Conservation (phyloP, 148 eudicot genomes). For the Oxyria digyna region DNA sequence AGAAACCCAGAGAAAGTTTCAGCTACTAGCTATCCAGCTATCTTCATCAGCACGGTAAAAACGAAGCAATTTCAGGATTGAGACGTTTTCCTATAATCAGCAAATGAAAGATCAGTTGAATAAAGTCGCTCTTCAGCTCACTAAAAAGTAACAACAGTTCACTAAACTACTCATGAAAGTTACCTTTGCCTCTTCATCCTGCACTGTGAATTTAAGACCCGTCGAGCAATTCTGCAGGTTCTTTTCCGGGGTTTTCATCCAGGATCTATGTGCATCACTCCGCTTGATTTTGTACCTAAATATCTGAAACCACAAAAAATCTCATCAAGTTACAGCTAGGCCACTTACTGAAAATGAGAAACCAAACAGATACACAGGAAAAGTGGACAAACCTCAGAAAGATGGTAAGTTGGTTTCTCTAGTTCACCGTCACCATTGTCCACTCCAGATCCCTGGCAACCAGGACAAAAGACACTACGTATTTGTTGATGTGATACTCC, state of each 20-base stretch:
- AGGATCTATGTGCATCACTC: constrained; percentile 56
- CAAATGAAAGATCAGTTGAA: background rate
- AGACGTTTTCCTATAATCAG: constrained; percentile 36
- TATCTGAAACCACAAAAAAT: constrained; percentile 29
- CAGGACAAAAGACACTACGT: constrained; percentile 53
- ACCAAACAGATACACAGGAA: background rate
- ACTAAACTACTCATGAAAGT: background rate
- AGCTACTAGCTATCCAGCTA: constrained; percentile 12
- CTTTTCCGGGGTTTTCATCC: constrained; percentile 68
- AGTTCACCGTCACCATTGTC: constrained; percentile 40
- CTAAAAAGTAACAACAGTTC: background rate
- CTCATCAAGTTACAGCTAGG: background rate
- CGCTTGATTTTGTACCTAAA: constrained; percentile 47
- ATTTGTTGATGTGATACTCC: constrained; percentile 22
- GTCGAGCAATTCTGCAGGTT: constrained; percentile 70
- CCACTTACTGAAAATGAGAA: background rate
- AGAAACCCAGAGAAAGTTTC: background rate
- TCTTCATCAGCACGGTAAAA: constrained; percentile 49
- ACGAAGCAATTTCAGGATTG: constrained; percentile 41
- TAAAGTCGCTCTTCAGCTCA: background rate
- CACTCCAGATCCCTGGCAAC: constrained; percentile 82
- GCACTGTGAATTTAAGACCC: constrained; percentile 43
- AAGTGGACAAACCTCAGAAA: constrained; percentile 52
- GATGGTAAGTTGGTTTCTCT: constrained; percentile 59
- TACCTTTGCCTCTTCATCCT: constrained; percentile 40